A percentile compares a stretch with the other conserved stretches of the same genome.
phyloP scores from a whole-genome alignment of 306 rosid species.

The Cucurbita argyrosperma region DNA sequence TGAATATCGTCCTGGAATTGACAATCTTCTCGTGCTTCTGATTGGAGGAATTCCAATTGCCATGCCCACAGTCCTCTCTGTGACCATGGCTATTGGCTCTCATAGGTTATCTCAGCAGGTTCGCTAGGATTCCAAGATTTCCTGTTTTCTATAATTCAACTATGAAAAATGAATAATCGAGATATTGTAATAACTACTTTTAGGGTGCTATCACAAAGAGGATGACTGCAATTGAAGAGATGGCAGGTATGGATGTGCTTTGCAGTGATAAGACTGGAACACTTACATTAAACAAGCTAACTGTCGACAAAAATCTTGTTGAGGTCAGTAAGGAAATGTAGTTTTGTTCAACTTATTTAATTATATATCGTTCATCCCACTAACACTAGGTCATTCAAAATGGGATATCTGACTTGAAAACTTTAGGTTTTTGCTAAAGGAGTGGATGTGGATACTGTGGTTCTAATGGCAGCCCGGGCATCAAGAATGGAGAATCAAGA shows the following conservation, averaged over 20 bases:
- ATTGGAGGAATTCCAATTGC: conserved; percentile 99
- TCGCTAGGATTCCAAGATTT: conserved; percentile 14
- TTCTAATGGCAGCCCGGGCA: conserved; percentile 95
- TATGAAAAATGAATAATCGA: not conserved
- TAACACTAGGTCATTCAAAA: not conserved
- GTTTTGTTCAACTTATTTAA: conserved; percentile 5
- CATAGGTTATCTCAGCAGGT: conserved; percentile 97
- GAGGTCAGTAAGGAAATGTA: conserved; percentile 43
- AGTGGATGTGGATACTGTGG: conserved; percentile 78
- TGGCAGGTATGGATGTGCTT: conserved; percentile 99
- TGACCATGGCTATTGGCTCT: conserved; percentile 98
- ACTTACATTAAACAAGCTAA: conserved; percentile 74
- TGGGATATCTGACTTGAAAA: conserved; percentile 7
- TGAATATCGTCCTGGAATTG: conserved; percentile 81
- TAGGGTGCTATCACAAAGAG: conserved; percentile 99
- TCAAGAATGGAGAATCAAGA: conserved; percentile 94
- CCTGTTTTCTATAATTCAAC: not conserved
- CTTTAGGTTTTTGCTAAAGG: conserved; percentile 77
- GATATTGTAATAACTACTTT: conserved; percentile 14
- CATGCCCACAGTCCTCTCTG: conserved; percentile 97
- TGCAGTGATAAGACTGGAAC: conserved; percentile 99
- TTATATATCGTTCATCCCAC: not conserved
- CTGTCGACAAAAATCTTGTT: conserved; percentile 79
- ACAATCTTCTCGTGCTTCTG: conserved; percentile 92
- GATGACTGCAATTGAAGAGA: conserved; percentile 98